phyloP scores from a whole-genome alignment of 768 basidiomycete genomes.

The Tricholoma terreum region DNA sequence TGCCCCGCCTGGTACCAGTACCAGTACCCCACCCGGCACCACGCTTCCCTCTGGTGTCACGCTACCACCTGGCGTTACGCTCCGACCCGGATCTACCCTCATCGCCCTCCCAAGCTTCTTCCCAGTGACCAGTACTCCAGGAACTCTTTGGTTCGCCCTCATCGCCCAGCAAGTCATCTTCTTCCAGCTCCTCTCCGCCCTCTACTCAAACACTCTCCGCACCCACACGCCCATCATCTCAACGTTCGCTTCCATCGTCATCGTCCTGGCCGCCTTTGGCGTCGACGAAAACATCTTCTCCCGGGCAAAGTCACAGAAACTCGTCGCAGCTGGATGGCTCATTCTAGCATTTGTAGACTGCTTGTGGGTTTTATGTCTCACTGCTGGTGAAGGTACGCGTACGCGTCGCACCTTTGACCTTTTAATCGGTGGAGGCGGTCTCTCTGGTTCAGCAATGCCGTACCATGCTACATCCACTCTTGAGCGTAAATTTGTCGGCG shows the following conservation, averaged over 20 bases:
- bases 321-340: conserved; percentile 1
- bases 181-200: background rate
- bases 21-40: background rate
- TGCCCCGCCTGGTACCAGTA: no score
- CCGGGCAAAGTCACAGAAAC: background rate
- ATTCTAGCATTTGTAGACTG: background rate
- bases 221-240: background rate
- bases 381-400: background rate
- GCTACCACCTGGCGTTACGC: background rate
- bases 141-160: conserved; percentile 2
- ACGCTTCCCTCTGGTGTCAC: background rate
- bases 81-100: background rate
- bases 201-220: background rate
- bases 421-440: background rate
- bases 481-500: background rate
- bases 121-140: background rate
- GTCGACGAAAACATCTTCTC: background rate
- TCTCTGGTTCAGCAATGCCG: background rate
- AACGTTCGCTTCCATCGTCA: background rate
- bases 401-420: background rate
- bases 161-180: background rate
- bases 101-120: background rate
- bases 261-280: conserved; percentile 1
- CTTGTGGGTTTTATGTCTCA: conserved; percentile 1
- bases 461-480: no score